A percentile compares a stretch with the other conserved stretches of the same genome.
Conservation (phyloP, 2,329 filamentous ascomycete genomes). For the Escovopsis sp. region DNA sequence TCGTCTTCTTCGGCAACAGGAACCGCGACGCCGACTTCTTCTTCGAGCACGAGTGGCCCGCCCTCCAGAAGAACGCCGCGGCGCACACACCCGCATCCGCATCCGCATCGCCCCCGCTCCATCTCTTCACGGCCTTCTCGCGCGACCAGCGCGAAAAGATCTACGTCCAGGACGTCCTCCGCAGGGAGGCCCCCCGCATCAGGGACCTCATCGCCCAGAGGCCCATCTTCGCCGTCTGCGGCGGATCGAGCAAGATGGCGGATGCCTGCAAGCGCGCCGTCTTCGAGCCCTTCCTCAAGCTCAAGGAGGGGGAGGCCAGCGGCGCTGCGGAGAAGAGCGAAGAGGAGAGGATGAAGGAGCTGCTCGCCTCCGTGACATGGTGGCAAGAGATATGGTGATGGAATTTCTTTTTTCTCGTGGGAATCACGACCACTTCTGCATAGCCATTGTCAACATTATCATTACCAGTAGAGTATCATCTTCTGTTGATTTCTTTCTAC, state of each 20-base stretch:
- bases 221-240: conserved; percentile 39
- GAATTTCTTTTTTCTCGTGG: too few species aligned
- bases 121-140: conserved; percentile 26
- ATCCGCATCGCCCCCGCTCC: too few species aligned
- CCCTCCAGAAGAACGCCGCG: conserved; percentile 5
- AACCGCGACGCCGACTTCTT: conserved; percentile 65
- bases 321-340: conserved; percentile 18
- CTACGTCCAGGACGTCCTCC: conserved; percentile 42
- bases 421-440: neutral
- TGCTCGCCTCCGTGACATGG: conserved; percentile 24
- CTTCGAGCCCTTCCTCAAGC: conserved; percentile 26
- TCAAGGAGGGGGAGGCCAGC: too few species aligned
- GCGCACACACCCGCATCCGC: conserved; percentile 13
- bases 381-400: conserved; percentile 47
- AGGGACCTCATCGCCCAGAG: conserved; percentile 20
- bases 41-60: conserved; percentile 62
- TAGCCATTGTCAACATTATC: too few species aligned
- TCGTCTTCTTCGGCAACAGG: conserved; percentile 77
- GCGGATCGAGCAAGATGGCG: conserved; percentile 44
- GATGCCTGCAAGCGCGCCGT: conserved; percentile 37
- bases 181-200: conserved; percentile 23
- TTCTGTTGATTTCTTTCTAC: too few species aligned
- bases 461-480: too few species aligned
- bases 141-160: conserved; percentile 33
- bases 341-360: conserved; percentile 24